These are phyloP conservation scores for Teratosphaeria gauchensis DNA, from an alignment of 2,329 filamentous ascomycete species.

Conservation along the genomic window DNA sequence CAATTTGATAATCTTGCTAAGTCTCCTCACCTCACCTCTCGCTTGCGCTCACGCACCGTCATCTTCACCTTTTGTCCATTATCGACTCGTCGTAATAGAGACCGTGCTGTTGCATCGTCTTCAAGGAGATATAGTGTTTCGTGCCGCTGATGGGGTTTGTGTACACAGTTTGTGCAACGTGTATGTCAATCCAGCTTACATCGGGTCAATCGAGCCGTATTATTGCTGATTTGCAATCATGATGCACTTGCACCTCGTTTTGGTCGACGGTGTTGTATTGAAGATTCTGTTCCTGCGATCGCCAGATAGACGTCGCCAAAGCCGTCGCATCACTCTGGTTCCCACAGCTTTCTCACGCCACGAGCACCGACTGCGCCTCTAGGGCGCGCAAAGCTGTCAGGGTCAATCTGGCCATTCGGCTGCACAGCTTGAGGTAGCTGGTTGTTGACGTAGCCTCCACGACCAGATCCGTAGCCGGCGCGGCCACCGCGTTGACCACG, in stretches of 20 bases:
- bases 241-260: not conserved
- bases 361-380: constrained; percentile 18
- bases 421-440: constrained; percentile 5
- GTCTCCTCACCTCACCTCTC: not conserved
- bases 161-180: not conserved
- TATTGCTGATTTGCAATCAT: not conserved
- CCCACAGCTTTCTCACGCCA: constrained; percentile 26
- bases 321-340: constrained; percentile 22
- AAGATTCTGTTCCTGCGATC: not conserved
- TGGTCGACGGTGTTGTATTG: not conserved
- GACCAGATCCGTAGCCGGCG: constrained; percentile 10
- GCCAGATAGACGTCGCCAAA: not conserved
- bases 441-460: constrained; percentile 11
- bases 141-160: not conserved
- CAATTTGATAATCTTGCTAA: not conserved
- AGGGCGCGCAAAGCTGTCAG: constrained; percentile 28
- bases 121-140: not conserved
- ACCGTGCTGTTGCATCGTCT: not conserved
- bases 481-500: constrained; percentile 16
- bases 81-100: not conserved
- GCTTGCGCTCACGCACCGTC: not conserved
- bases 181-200: not conserved
- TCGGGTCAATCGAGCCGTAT: not conserved
- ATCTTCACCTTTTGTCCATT: not conserved
- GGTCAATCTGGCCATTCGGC: constrained; percentile 25